Percentiles rank a stretch among this genome's conserved stretches.
Conservation (phyloP, 1,139 yeast species). For the Torulaspora pretoriensis region DNA sequence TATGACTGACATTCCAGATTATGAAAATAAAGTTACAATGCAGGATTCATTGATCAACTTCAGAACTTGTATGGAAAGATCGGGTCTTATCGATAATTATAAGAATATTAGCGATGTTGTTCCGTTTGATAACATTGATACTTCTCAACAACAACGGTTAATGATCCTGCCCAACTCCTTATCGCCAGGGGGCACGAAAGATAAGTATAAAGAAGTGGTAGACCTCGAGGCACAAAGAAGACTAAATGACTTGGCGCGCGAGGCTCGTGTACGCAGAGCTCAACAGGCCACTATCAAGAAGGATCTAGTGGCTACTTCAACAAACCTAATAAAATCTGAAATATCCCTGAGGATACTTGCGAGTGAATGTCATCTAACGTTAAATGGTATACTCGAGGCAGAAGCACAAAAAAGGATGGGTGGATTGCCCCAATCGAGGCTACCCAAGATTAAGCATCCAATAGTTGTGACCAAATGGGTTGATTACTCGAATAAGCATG, state of each 20-base stretch:
- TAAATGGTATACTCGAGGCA: slow-evolving; percentile 42
- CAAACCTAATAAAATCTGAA: slow-evolving; percentile 33
- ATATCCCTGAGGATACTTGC: slow-evolving; percentile 41
- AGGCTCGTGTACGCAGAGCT: slow-evolving; percentile 36
- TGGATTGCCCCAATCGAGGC: slow-evolving; percentile 33
- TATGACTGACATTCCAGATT: slow-evolving; percentile 57
- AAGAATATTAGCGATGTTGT: slow-evolving; percentile 9
- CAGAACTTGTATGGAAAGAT: slow-evolving; percentile 56
- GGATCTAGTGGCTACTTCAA: slow-evolving; percentile 33
- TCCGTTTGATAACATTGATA: slow-evolving; percentile 11
- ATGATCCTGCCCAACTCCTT: slow-evolving; percentile 79
- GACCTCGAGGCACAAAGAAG: slow-evolving; percentile 36
- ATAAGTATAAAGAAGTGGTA: slow-evolving; percentile 72
- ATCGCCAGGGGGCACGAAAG: slow-evolving; percentile 88
- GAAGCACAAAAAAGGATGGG: slow-evolving; percentile 44
- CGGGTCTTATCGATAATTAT: slow-evolving; percentile 50
- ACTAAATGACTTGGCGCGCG: slow-evolving; percentile 35
- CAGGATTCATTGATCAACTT: slow-evolving; percentile 70
- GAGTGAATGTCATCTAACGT: slow-evolving; percentile 43
- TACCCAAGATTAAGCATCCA: slow-evolving; percentile 50
- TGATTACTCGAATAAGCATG: slow-evolving; percentile 93
- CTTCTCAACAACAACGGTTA: slow-evolving; percentile 13
- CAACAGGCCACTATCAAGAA: slow-evolving; percentile 34
- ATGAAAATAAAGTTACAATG: slow-evolving; percentile 47
- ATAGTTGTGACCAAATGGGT: slow-evolving; percentile 93